Evolutionary conservation across 1,284 basidiomycete species (phyloP), one percentile per base, ranked within the genome.

Genomic region (Athelia psychrophila): DNA sequence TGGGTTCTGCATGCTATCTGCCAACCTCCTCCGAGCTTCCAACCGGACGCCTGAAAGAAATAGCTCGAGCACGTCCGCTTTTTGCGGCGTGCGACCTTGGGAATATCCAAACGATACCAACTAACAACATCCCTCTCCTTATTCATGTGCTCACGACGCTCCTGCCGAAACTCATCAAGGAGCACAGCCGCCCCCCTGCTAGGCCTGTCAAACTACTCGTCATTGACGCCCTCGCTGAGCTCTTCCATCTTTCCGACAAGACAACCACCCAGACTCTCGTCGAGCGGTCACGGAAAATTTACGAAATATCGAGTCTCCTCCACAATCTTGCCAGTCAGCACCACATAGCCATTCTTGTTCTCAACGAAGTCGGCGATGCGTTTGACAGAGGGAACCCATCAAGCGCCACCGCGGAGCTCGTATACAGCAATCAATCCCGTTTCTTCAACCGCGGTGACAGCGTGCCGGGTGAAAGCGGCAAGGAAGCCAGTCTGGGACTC

Each of bases 351-450:
- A 74, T 96, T 27, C 71, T 96, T 23, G 84, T 95, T 35, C 71
- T 97, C 44, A 96, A 95, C 67, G 90, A 94, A 66, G 91, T 95
- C 2, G 76, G 83, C n/a, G 89, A 93, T 60, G 83, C 82, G 6
- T 85, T 93, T 55, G 69, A 80, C 25, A 69, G 67, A 16, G 60
- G 50, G 10, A 52, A 63, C 4, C 54, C 55, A 38, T 56, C 53
- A 12, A 62, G 67, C 48, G 50, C 53, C 5, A 61, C 57, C 56
- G 46, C 55, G 38, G 60, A 59, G 20, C 62, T 86, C 8, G 48
- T 80, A 12, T 97, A 95, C 65, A 75, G 79, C 3, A 80, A 83
- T 24, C 93, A 96, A 62, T 78, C 85, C 1, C 78, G 80, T 4
- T 86, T 86, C 79, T 95, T 96, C 64, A 81, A 80, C 32, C 79